These are phyloP conservation scores for Tolypocladium tundrense DNA, from an alignment of 2,329 filamentous ascomycete species.

Conservation along the genomic window DNA sequence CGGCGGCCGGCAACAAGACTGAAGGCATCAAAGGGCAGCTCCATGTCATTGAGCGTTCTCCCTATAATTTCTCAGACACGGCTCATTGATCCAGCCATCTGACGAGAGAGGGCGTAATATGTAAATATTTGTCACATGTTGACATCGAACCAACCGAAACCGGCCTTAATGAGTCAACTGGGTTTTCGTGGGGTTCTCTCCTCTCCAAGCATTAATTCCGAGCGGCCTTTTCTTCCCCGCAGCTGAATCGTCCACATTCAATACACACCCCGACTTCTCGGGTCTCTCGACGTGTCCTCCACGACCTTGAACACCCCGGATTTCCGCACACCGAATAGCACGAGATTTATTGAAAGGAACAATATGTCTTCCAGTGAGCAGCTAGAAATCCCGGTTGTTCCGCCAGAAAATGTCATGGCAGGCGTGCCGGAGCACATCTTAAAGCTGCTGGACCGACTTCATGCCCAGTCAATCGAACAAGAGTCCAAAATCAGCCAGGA, in stretches of 20 bases:
- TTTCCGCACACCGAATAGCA: not conserved
- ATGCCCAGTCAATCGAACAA: conserved; percentile 6
- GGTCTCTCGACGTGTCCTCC: too few relatives aligned
- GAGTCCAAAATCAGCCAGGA: conserved; percentile 2
- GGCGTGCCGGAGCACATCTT: conserved; percentile 4
- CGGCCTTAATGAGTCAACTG: not conserved
- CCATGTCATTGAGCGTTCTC: not conserved
- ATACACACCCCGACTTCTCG: not conserved
- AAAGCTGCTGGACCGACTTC: conserved; percentile 6
- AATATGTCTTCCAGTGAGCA: not conserved
- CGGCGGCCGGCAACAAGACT: not conserved
- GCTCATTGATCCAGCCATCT: too few relatives aligned
- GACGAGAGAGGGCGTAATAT: not conserved
- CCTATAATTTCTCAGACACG: not conserved
- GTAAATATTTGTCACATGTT: not conserved
- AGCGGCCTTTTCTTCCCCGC: not conserved
- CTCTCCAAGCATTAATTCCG: not conserved
- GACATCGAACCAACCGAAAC: not conserved
- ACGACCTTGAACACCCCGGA: not conserved
- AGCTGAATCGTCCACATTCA: not conserved
- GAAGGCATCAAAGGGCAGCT: not conserved
- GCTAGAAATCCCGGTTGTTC: not conserved
- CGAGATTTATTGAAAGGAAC: not conserved
- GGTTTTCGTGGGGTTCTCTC: not conserved
- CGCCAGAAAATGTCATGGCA: conserved; percentile 1